Base-by-base conservation (phyloP, 768 basidiomycete species). In the Exsudoporus frostii region DNA sequence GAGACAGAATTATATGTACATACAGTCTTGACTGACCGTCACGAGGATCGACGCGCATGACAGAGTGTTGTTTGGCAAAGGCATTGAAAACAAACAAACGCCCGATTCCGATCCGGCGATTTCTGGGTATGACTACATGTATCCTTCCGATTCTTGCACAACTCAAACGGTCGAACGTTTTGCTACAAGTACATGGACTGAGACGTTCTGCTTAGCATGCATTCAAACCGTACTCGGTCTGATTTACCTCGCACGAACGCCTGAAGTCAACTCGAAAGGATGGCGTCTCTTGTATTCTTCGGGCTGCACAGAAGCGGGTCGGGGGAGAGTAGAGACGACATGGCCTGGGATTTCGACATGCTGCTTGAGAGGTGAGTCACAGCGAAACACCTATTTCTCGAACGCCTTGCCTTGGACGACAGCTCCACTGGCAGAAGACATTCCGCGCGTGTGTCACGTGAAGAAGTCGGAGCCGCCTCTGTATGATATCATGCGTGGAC, bases 381-480 rank as follows among this genome's bases (percentile, higher is more conserved):
- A n/a, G n/a, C n/a, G n/a, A n/a, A n/a, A n/a, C n/a, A n/a, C n/a
- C n/a, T n/a, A n/a, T n/a, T n/a, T n/a, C n/a, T n/a, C n/a, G n/a
- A n/a, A n/a, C n/a, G n/a, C n/a, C n/a, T n/a, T n/a, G n/a, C n/a
- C n/a, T n/a, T n/a, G n/a, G n/a, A n/a, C n/a, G n/a, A n/a, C n/a
- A n/a, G n/a, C n/a, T n/a, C n/a, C n/a, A n/a, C n/a, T n/a, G n/a
- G n/a, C n/a, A 8, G 81, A 81, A 40, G 84, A 86, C 57, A 80
- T 90, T 49, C 66, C 72, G 10, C 71, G 76, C 10, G 77, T 86
- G 1, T 84, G 83, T 56, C 76, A 80, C 24, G 67, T 87, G 39
- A 88, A 86, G 57, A 87, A 90, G 51, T 67, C 85, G 14, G 86
- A 90, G n/a, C n/a, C n/a, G 58, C 76, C 83, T 2, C 71, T 93